phyloP scores from a whole-genome alignment of 805 yeast genomes.

The Ascoidea asiatica region DNA sequence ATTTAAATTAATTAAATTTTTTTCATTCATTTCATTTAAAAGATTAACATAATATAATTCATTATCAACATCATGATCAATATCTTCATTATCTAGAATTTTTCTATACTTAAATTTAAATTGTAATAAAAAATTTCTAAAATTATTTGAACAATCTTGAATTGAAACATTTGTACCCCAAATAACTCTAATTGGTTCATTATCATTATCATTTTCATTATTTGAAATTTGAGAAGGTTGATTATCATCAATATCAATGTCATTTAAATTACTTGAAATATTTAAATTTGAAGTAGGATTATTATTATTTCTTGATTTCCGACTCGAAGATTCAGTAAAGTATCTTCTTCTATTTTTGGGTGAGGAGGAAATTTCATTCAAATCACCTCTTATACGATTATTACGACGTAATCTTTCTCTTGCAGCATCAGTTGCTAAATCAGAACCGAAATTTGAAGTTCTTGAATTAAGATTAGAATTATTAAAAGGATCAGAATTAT shows the following conservation, averaged over 20 bases:
- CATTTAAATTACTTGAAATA: not conserved
- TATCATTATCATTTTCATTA: conserved; percentile 22
- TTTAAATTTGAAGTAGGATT: not conserved
- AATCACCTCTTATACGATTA: conserved; percentile 57
- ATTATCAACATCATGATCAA: conserved; percentile 27
- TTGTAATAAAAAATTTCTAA: conserved; percentile 72
- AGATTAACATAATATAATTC: conserved; percentile 60
- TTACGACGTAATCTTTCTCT: conserved; percentile 28
- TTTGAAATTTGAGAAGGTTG: conserved; percentile 1
- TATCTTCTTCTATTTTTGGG: conserved; percentile 57
- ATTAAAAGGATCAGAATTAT: conserved; percentile 10
- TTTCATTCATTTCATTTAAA: conserved; percentile 58
- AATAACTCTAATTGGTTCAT: conserved; percentile 79
- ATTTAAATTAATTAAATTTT: conserved; percentile 74
- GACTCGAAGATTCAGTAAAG: conserved; percentile 31
- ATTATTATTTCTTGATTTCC: conserved; percentile 9
- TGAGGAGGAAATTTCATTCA: conserved; percentile 58
- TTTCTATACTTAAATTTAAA: conserved; percentile 71
- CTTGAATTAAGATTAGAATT: conserved; percentile 16
- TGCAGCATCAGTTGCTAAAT: conserved; percentile 19
- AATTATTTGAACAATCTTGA: conserved; percentile 68
- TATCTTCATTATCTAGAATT: conserved; percentile 27
- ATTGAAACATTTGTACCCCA: conserved; percentile 98
- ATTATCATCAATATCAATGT: conserved; percentile 3
- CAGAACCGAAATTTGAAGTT: conserved; percentile 30